Evolutionary conservation across 139 green algal species (phyloP).

Genomic region (Closterium sp.): DNA sequence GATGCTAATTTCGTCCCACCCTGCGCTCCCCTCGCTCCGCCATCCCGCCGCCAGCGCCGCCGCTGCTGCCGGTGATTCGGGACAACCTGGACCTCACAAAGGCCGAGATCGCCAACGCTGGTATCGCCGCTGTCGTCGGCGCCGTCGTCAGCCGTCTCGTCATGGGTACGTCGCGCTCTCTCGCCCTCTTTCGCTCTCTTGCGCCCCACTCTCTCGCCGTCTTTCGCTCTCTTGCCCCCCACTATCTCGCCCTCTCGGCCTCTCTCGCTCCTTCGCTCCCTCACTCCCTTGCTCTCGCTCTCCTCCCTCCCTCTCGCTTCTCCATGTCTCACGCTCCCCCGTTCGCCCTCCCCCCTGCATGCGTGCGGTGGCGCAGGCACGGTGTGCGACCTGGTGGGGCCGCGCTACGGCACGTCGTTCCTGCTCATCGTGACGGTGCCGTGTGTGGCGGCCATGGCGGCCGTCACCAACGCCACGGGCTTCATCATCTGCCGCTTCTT

Average conservation of each 20-base stretch:
- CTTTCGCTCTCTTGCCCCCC: too few species aligned
- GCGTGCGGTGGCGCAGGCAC: slow-evolving; percentile 51
- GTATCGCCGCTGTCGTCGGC: slow-evolving; percentile 67
- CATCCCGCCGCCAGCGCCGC: slow-evolving; percentile 51
- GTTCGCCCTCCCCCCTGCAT: too few species aligned
- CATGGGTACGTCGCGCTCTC: slow-evolving; percentile 51
- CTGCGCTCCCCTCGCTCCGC: slow-evolving; percentile 79
- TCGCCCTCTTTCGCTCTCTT: background rate
- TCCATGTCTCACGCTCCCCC: too few species aligned
- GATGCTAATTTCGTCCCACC: slow-evolving; percentile 49
- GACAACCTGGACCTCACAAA: slow-evolving; percentile 79
- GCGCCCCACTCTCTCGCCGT: too few species aligned
- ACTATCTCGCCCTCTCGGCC: background rate
- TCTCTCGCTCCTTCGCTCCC: background rate
- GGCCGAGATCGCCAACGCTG: slow-evolving; percentile 57
- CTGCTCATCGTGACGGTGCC: slow-evolving; percentile 64
- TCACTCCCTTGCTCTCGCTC: background rate
- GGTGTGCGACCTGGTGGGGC: slow-evolving; percentile 77
- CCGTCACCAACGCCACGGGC: slow-evolving; percentile 58
- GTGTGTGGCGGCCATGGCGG: slow-evolving; percentile 66
- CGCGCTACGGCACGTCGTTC: slow-evolving; percentile 64
- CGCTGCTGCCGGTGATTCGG: slow-evolving; percentile 78
- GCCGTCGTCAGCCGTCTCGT: slow-evolving; percentile 65
- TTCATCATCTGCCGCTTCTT: slow-evolving; percentile 78
- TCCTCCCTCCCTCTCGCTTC: background rate